phyloP scores from a whole-genome alignment of 768 basidiomycete genomes.

The Termitomyces sp. region DNA sequence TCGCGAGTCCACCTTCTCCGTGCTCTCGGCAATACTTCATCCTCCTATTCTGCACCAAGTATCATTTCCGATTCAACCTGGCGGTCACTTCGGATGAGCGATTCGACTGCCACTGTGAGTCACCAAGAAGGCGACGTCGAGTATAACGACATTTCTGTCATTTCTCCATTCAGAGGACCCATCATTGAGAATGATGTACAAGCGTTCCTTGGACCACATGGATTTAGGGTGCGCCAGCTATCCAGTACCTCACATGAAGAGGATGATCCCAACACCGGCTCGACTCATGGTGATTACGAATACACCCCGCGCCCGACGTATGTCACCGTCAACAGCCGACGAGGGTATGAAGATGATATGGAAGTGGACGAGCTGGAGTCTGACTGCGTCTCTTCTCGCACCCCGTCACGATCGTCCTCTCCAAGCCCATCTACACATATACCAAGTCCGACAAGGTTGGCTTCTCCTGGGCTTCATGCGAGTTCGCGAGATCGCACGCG shows the following conservation, averaged over 20 bases:
- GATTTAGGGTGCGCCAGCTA: conserved; percentile 29
- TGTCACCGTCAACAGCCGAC: not conserved
- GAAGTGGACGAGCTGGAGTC: conserved; percentile 51
- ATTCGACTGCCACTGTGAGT: conserved; percentile 5
- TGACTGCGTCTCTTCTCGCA: conserved; percentile 46
- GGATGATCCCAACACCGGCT: conserved; percentile 24
- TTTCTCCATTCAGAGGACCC: conserved; percentile 51
- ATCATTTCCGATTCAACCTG: conserved; percentile 42
- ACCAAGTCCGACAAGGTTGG: conserved; percentile 5
- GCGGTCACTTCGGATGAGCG: conserved; percentile 29
- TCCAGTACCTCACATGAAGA: conserved; percentile 10
- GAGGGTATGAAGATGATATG: conserved; percentile 28
- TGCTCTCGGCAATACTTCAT: conserved; percentile 47
- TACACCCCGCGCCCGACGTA: conserved; percentile 16
- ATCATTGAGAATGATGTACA: conserved; percentile 54
- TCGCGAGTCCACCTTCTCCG: conserved; percentile 33
- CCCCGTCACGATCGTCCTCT: conserved; percentile 32
- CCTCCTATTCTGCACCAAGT: conserved; percentile 35
- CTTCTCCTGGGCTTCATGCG: conserved; percentile 4
- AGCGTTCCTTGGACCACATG: conserved; percentile 47
- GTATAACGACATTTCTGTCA: conserved; percentile 38
- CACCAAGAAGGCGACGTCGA: conserved; percentile 17
- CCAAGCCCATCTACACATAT: conserved; percentile 33
- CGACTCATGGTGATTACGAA: conserved; percentile 24
- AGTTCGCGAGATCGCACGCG: conserved; percentile 6